Evolutionary conservation across 2,329 filamentous ascomycete species (phyloP).

Genomic region (Tolypocladium inflatum): DNA sequence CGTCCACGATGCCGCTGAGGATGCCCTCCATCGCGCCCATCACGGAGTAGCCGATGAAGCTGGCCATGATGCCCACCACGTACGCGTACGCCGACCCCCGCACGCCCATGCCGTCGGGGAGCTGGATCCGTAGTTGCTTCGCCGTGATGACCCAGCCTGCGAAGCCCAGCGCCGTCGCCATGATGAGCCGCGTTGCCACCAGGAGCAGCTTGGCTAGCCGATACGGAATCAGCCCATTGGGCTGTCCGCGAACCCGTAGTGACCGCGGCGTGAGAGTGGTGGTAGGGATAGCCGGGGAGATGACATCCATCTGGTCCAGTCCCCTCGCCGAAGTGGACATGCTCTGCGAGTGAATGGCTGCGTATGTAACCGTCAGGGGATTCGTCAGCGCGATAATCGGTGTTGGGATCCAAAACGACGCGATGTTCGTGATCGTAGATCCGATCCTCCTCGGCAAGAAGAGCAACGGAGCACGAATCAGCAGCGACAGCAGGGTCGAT

Average conservation of each 20-base stretch:
- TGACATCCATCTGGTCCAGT: conserved; percentile 72
- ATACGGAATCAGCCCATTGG: conserved; percentile 66
- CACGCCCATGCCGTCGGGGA: conserved; percentile 42
- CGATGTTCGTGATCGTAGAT: conserved; percentile 58
- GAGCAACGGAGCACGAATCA: conserved; percentile 77
- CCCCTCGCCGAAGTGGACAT: conserved; percentile 69
- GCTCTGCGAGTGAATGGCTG: conserved; percentile 84
- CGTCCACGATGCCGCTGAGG: conserved; percentile 78
- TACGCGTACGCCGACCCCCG: conserved; percentile 90
- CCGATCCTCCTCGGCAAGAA: conserved; percentile 65
- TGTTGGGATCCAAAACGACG: conserved; percentile 74
- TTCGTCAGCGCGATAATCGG: conserved; percentile 82
- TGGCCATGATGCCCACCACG: conserved; percentile 82
- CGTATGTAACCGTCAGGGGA: conserved; percentile 84
- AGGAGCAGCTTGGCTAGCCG: conserved; percentile 84
- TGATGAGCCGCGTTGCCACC: conserved; percentile 82
- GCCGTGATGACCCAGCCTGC: conserved; percentile 96
- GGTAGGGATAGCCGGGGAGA: conserved; percentile 63
- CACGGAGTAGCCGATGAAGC: conserved; percentile 90
- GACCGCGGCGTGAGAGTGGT: conserved; percentile 56
- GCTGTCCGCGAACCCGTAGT: conserved; percentile 32
- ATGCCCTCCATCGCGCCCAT: conserved; percentile 86
- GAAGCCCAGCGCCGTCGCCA: conserved; percentile 82
- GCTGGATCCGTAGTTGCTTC: conserved; percentile 58
- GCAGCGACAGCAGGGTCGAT: conserved; percentile 70